phyloP scores from a whole-genome alignment of 129 eudicot species.

The Smallanthus sonchifolius region DNA sequence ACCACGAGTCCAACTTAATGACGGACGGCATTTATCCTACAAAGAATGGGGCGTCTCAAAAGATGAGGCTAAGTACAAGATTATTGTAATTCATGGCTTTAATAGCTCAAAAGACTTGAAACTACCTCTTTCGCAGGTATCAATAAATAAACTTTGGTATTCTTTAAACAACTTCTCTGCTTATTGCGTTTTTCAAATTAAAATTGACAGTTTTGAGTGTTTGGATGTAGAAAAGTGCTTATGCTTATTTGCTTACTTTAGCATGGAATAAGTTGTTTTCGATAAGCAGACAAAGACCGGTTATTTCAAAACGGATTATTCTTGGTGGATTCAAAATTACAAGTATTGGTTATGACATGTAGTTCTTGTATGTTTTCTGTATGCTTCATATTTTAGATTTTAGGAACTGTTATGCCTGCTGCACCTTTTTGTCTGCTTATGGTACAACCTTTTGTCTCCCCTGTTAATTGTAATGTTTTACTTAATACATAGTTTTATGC shows the following conservation, averaged over 20 bases:
- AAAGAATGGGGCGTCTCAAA: slow-evolving; percentile 55
- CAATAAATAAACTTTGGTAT: not conserved
- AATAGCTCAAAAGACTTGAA: slow-evolving; percentile 56
- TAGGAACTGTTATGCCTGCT: too few relatives aligned
- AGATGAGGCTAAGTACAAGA: slow-evolving; percentile 51
- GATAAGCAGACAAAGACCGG: not conserved
- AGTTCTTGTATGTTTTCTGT: too few relatives aligned
- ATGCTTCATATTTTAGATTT: too few relatives aligned
- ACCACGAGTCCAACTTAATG: slow-evolving; percentile 57
- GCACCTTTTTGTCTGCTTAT: too few relatives aligned
- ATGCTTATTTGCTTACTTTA: not conserved
- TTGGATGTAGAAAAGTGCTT: not conserved
- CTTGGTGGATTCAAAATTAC: not conserved
- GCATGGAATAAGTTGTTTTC: not conserved
- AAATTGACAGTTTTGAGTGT: not conserved
- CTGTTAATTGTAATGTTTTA: not conserved
- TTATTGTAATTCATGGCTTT: slow-evolving; percentile 66
- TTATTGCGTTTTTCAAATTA: not conserved
- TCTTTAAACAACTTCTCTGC: not conserved
- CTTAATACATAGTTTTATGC: not conserved
- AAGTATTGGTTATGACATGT: too few relatives aligned
- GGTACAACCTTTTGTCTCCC: not conserved
- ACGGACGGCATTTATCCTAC: slow-evolving; percentile 76
- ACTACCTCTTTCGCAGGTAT: slow-evolving; percentile 61
- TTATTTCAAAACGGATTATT: not conserved